Conservation (phyloP, 2,329 filamentous ascomycete genomes). For the Penicillium sp. region DNA sequence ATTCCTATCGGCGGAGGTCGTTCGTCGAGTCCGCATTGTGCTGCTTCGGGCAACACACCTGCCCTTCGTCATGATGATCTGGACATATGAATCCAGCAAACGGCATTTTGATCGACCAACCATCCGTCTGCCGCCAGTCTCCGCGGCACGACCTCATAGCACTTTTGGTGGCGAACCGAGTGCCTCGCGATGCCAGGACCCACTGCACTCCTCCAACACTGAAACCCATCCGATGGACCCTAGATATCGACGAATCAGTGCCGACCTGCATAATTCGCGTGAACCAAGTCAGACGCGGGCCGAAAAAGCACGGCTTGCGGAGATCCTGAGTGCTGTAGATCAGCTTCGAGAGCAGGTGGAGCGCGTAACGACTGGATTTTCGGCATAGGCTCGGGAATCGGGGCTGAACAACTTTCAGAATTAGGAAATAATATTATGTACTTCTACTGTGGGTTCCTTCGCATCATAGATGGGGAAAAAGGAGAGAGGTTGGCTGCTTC, state of each 20-base stretch:
- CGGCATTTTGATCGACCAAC: slow-evolving; percentile 16
- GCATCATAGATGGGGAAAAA: not conserved
- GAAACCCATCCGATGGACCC: slow-evolving; percentile 25
- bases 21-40: slow-evolving; percentile 59
- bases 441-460: not conserved
- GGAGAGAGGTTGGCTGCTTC: slow-evolving; percentile 6
- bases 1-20: slow-evolving; percentile 55
- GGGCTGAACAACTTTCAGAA: not conserved
- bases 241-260: slow-evolving; percentile 24
- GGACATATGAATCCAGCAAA: slow-evolving; percentile 53
- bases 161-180: slow-evolving; percentile 25
- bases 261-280: slow-evolving; percentile 29
- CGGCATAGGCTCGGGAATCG: slow-evolving; percentile 19
- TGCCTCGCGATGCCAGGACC: slow-evolving; percentile 29
- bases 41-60: slow-evolving; percentile 61
- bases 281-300: slow-evolving; percentile 24
- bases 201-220: slow-evolving; percentile 27
- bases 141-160: slow-evolving; percentile 22
- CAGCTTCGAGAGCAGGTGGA: slow-evolving; percentile 40
- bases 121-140: slow-evolving; percentile 26
- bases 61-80: slow-evolving; percentile 60
- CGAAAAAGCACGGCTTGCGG: slow-evolving; percentile 31
- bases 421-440: not conserved
- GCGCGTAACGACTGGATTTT: slow-evolving; percentile 32
- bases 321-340: slow-evolving; percentile 40